These are phyloP conservation scores for Cnidoscolus chayamansa DNA, from an alignment of 441 rosid species.

Conservation along the genomic window DNA sequence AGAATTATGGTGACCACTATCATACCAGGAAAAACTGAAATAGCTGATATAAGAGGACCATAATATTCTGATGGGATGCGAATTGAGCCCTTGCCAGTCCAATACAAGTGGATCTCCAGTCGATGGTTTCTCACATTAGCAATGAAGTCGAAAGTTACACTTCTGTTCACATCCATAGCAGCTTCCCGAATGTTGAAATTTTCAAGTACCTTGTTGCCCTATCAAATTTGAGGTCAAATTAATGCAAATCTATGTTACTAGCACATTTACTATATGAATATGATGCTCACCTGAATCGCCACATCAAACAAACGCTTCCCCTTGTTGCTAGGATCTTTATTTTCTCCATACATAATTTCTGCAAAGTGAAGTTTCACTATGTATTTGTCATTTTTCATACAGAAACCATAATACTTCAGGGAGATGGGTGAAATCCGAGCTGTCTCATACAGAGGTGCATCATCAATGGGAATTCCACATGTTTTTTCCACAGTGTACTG, in stretches of 20 bases:
- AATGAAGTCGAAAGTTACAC: slow-evolving; percentile 6
- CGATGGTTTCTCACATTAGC: background rate
- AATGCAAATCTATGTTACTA: background rate
- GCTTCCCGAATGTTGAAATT: slow-evolving; percentile 8
- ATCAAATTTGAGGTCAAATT: background rate
- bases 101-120: slow-evolving; percentile 51
- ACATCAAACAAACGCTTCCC: slow-evolving; percentile 2
- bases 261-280: background rate
- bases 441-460: slow-evolving; percentile 4
- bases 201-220: slow-evolving; percentile 7
- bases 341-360: slow-evolving; percentile 3
- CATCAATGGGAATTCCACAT: slow-evolving; percentile 11
- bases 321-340: slow-evolving; percentile 11
- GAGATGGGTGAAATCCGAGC: slow-evolving; percentile 7
- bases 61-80: slow-evolving; percentile 63
- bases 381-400: slow-evolving; percentile 12
- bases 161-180: background rate
- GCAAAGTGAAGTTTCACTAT: slow-evolving; percentile 14
- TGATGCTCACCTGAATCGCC: background rate
- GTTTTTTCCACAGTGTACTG: slow-evolving; percentile 7
- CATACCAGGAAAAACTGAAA: slow-evolving; percentile 55
- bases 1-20: slow-evolving; percentile 9
- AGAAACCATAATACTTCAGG: slow-evolving; percentile 4
- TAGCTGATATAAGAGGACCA: slow-evolving; percentile 69
- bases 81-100: slow-evolving; percentile 76